Evolutionary conservation across 2,329 filamentous ascomycete species (phyloP).

Genomic region (Stagonosporopsis tanaceti): DNA sequence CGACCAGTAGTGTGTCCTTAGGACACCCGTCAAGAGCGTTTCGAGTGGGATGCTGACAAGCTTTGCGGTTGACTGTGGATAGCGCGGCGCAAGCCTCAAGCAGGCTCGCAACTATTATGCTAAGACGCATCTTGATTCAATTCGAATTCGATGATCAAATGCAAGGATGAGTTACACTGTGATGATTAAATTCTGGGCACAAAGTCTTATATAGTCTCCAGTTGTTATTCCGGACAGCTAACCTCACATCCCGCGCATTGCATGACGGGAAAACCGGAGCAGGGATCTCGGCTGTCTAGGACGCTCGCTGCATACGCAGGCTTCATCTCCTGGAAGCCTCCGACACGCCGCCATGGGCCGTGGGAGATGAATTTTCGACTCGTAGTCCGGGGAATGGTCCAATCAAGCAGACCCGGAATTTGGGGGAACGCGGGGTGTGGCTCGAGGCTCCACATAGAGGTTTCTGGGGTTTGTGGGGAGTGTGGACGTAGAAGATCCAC

Average conservation of each 20-base stretch:
- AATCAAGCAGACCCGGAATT: slow-evolving; percentile 6
- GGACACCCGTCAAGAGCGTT: slow-evolving; percentile 53
- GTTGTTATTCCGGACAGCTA: no score
- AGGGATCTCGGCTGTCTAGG: background rate
- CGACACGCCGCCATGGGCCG: slow-evolving; percentile 6
- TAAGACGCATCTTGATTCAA: slow-evolving; percentile 24
- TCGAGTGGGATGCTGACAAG: slow-evolving; percentile 50
- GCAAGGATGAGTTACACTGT: background rate
- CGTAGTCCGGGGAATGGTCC: slow-evolving; percentile 1
- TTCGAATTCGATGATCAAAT: background rate
- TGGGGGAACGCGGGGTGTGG: slow-evolving; percentile 26
- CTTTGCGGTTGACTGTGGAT: slow-evolving; percentile 29
- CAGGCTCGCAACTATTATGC: slow-evolving; percentile 14
- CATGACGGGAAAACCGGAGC: slow-evolving; percentile 6
- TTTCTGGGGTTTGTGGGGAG: slow-evolving; percentile 26
- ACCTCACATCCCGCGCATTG: no score
- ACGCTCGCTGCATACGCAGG: background rate
- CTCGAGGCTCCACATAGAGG: slow-evolving; percentile 8
- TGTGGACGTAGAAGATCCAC: slow-evolving; percentile 29
- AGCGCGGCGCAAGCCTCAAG: slow-evolving; percentile 27
- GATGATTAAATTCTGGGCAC: slow-evolving; percentile 2
- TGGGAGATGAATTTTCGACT: background rate
- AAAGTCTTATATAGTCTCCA: slow-evolving; percentile 5
- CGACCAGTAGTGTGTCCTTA: slow-evolving; percentile 41
- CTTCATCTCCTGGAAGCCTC: slow-evolving; percentile 6